phyloP scores from a whole-genome alignment of 2,329 filamentous ascomycete genomes.

The Tolypocladium sp. region DNA sequence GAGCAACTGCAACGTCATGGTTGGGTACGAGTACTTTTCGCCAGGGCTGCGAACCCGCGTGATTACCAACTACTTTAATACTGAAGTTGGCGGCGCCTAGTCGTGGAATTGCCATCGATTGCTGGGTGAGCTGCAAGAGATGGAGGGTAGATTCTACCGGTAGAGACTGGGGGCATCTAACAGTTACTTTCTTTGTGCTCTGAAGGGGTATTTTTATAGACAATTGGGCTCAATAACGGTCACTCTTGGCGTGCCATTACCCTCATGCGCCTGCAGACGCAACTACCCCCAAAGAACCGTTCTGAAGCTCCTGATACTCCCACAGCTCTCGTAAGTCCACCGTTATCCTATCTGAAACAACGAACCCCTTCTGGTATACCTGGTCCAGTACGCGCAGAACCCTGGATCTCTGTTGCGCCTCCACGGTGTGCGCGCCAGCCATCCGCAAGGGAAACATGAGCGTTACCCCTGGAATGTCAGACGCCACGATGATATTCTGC shows the following conservation, averaged over 20 bases:
- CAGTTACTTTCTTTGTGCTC: too few relatives aligned
- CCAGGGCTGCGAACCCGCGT: constrained; percentile 16
- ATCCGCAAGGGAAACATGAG: constrained; percentile 14
- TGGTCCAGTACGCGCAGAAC: constrained; percentile 2
- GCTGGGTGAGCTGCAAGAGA: too few relatives aligned
- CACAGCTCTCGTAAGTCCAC: constrained; percentile 13
- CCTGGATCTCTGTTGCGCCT: not conserved
- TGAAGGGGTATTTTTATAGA: too few relatives aligned
- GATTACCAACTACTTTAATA: constrained; percentile 20
- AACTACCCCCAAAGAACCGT: not conserved
- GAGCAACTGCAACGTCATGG: constrained; percentile 19
- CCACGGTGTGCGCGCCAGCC: constrained; percentile 7
- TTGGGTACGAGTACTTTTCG: constrained; percentile 27
- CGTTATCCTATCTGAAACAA: constrained; percentile 12
- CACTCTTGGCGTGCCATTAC: too few relatives aligned
- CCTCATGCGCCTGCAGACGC: not conserved
- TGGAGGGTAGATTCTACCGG: too few relatives aligned
- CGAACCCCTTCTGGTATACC: constrained; percentile 12
- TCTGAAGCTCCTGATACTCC: constrained; percentile 1
- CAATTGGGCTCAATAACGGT: too few relatives aligned
- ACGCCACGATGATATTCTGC: not conserved
- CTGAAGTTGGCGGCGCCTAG: not conserved
- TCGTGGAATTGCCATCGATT: not conserved
- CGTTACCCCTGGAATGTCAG: constrained; percentile 9
- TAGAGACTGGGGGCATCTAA: too few relatives aligned